These are phyloP conservation scores for Termitomyces titanicus DNA, from an alignment of 768 basidiomycete species.

Conservation along the genomic window DNA sequence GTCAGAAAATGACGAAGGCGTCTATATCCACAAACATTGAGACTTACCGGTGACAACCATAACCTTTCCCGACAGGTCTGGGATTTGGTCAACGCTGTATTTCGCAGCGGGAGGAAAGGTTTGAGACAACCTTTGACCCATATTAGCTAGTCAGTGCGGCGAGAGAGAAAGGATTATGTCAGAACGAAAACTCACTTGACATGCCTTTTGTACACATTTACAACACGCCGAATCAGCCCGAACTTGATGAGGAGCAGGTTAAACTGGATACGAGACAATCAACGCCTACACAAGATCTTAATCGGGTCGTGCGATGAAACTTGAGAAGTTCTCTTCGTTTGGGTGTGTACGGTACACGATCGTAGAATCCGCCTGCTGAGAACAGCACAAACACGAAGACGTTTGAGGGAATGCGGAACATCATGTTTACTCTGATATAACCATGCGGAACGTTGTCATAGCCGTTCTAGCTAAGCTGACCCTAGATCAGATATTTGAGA, in stretches of 20 bases:
- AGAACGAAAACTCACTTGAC: background rate
- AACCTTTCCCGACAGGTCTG: slow-evolving; percentile 33
- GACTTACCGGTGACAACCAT: slow-evolving; percentile 27
- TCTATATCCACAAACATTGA: background rate
- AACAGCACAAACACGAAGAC: no score
- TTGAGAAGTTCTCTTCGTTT: no score
- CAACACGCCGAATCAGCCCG: background rate
- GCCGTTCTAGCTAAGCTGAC: no score
- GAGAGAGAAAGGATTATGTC: background rate
- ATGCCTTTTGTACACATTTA: background rate
- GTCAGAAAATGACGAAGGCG: background rate
- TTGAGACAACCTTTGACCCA: slow-evolving; percentile 3
- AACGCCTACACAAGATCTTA: no score
- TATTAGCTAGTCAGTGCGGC: background rate
- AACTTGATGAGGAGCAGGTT: background rate
- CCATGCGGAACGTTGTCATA: no score
- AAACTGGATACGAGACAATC: no score
- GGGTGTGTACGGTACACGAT: no score
- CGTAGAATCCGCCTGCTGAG: no score
- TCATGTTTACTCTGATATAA: no score
- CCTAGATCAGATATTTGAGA: no score
- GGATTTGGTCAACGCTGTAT: slow-evolving; percentile 25
- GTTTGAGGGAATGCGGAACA: no score
- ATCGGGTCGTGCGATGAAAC: no score
- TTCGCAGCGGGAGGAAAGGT: slow-evolving; percentile 20